A percentile compares a stretch with the other conserved stretches of the same genome.
phyloP scores from a whole-genome alignment of 2,329 filamentous ascomycete species.

The Clonostachys byssicola region DNA sequence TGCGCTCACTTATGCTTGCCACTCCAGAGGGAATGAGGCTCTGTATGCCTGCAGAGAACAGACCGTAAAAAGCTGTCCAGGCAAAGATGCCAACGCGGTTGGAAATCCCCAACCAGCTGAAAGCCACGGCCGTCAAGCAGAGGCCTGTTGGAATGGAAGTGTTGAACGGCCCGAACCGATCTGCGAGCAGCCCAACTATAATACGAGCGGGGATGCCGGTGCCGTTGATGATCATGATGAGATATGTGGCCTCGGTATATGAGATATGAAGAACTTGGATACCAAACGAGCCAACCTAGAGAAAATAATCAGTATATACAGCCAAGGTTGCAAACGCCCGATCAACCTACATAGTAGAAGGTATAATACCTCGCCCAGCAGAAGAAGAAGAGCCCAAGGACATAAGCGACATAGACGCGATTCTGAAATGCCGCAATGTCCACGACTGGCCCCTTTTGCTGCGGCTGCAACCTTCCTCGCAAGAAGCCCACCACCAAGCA shows the following conservation, averaged over 20 bases:
- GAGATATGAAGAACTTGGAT: too few species aligned
- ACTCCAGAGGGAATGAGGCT: slow-evolving; percentile 22
- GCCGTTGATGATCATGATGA: slow-evolving; percentile 60
- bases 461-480: slow-evolving; percentile 33
- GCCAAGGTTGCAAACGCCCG: too few species aligned
- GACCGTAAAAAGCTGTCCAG: slow-evolving; percentile 56
- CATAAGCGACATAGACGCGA: slow-evolving; percentile 34
- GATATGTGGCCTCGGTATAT: slow-evolving; percentile 45
- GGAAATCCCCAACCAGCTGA: slow-evolving; percentile 54
- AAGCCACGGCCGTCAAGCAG: slow-evolving; percentile 31
- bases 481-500: slow-evolving; percentile 27
- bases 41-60: slow-evolving; percentile 56
- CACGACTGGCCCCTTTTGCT: slow-evolving; percentile 32
- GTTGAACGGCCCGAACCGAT: slow-evolving; percentile 54
- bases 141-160: slow-evolving; percentile 42
- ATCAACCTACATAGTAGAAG: slow-evolving; percentile 26
- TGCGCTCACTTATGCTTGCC: slow-evolving; percentile 47
- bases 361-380: slow-evolving; percentile 14
- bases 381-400: slow-evolving; percentile 23
- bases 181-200: slow-evolving; percentile 51
- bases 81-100: slow-evolving; percentile 46
- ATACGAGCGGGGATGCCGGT: slow-evolving; percentile 53
- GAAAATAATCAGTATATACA: too few species aligned
- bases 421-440: slow-evolving; percentile 42
- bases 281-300: too few species aligned